These are phyloP conservation scores for Angophora floribunda DNA, from an alignment of 345 rosid genomes.

Conservation along the genomic window DNA sequence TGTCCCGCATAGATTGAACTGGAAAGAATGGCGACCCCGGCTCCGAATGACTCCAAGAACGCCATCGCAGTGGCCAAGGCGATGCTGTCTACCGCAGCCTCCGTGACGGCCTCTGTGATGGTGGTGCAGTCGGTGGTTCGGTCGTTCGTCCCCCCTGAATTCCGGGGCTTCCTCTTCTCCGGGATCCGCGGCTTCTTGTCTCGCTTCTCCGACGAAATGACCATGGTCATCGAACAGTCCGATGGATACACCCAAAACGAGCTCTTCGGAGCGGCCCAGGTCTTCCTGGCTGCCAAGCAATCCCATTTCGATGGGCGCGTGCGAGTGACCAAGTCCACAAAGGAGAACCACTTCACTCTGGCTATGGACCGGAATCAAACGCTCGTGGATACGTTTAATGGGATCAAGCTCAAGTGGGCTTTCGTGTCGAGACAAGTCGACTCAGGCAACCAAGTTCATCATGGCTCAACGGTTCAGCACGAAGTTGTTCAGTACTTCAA, in stretches of 20 bases:
- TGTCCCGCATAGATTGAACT: no score
- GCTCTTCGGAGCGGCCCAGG: neutral
- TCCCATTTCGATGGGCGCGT: no score
- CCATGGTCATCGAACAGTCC: slow-evolving; percentile 30
- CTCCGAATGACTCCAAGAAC: no score
- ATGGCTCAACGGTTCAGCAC: slow-evolving; percentile 6
- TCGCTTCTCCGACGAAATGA: slow-evolving; percentile 33
- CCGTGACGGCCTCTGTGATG: slow-evolving; percentile 46
- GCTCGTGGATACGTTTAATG: slow-evolving; percentile 37
- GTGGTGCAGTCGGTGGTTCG: slow-evolving; percentile 31
- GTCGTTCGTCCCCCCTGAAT: slow-evolving; percentile 31
- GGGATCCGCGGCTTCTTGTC: slow-evolving; percentile 12
- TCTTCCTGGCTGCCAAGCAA: no score
- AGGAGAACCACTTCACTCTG: slow-evolving; percentile 1
- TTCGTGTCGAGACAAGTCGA: slow-evolving; percentile 10
- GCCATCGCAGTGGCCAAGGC: slow-evolving; percentile 21
- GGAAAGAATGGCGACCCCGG: no score
- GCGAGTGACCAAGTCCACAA: no score
- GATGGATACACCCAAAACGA: slow-evolving; percentile 33
- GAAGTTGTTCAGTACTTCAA: slow-evolving; percentile 31
- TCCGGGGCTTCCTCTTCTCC: slow-evolving; percentile 14
- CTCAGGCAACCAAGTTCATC: slow-evolving; percentile 13
- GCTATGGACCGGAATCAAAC: slow-evolving; percentile 42
- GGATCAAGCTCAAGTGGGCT: slow-evolving; percentile 38
- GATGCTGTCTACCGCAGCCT: slow-evolving; percentile 38